Conservation (phyloP, 208 protist species). For the Leishmania turanica region DNA sequence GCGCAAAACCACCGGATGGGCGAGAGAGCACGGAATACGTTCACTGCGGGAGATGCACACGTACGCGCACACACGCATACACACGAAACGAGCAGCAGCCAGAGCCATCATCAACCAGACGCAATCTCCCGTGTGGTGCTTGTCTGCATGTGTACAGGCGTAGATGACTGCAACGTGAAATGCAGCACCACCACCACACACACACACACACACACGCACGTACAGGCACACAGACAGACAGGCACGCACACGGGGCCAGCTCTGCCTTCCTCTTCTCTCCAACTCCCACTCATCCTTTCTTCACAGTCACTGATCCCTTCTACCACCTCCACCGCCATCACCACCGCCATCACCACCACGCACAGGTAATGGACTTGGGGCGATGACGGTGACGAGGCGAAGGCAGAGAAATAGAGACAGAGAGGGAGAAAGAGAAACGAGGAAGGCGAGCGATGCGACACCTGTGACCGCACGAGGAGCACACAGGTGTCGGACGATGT, state of each 20-base stretch:
- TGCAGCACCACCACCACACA: neutral
- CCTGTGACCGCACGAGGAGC: neutral
- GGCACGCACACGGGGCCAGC: neutral
- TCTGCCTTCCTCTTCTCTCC: neutral
- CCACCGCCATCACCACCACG: neutral
- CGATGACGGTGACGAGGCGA: neutral
- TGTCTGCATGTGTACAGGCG: neutral
- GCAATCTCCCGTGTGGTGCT: neutral
- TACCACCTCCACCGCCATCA: neutral
- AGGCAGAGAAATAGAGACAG: neutral
- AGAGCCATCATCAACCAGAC: slow-evolving; percentile 3
- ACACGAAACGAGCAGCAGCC: neutral
- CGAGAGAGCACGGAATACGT: neutral
- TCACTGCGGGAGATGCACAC: neutral
- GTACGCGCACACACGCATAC: neutral
- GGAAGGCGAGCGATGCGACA: neutral
- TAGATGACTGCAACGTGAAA: neutral
- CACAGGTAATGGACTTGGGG: neutral
- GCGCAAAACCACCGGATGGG: neutral
- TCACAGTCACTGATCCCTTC: neutral
- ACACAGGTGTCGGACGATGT: neutral
- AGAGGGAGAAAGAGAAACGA: neutral
- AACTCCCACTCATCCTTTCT: neutral
- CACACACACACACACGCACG: neutral
- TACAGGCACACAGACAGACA: neutral